Conservation (phyloP, 768 basidiomycete genomes). For the Podaxis sp. region DNA sequence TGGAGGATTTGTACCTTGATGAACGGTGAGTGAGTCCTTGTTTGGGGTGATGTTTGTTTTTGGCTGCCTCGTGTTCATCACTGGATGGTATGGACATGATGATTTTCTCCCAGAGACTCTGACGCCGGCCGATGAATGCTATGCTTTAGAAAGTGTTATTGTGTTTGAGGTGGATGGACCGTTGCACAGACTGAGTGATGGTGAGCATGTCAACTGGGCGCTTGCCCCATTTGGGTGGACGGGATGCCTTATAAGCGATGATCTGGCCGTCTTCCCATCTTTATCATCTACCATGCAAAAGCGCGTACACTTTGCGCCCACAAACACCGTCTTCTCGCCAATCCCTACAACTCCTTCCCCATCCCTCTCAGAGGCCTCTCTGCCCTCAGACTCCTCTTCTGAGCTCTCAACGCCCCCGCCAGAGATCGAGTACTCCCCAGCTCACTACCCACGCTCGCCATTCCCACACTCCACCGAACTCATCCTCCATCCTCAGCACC, state of each 20-base stretch:
- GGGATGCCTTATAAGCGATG: conserved; percentile 12
- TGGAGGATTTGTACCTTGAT: not conserved
- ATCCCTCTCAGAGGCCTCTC: conserved; percentile 31
- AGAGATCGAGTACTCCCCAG: conserved; percentile 21
- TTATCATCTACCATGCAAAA: conserved; percentile 26
- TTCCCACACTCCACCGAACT: conserved; percentile 25
- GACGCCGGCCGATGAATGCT: not conserved
- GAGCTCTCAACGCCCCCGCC: conserved; percentile 37
- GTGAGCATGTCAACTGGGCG: not conserved
- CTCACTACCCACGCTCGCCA: conserved; percentile 29
- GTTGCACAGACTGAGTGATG: not conserved
- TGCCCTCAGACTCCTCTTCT: conserved; percentile 35
- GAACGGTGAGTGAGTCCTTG: not conserved
- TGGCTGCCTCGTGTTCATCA: not conserved
- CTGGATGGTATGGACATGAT: not conserved
- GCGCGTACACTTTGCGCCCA: conserved; percentile 41
- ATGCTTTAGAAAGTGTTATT: not conserved
- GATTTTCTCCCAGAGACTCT: not conserved
- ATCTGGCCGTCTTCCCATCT: conserved; percentile 9
- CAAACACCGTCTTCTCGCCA: conserved; percentile 36
- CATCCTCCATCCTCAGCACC: conserved; percentile 18
- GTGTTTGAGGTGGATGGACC: not conserved
- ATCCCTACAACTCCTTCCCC: conserved; percentile 35
- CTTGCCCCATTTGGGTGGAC: conserved; percentile 7
- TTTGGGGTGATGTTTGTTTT: not conserved